A percentile compares a stretch with the other conserved stretches of the same genome.
Conservation (phyloP, 2,329 filamentous ascomycete species). For the Neobulgaria alba region DNA sequence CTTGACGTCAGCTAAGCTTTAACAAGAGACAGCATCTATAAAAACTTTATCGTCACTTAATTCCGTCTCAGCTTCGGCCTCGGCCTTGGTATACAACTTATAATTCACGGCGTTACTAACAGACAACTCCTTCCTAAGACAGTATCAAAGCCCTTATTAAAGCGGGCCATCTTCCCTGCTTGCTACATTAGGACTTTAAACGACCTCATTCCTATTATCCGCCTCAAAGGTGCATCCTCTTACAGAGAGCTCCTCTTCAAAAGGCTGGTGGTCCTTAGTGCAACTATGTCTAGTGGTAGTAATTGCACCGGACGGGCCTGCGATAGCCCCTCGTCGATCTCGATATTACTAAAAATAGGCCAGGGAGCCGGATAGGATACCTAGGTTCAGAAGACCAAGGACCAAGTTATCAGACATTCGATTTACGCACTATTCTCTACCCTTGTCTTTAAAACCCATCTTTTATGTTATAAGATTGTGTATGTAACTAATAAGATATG, state of each 20-base stretch:
- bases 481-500: too few relatives aligned
- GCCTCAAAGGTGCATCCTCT: not conserved
- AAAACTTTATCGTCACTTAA: not conserved
- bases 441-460: too few relatives aligned
- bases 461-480: too few relatives aligned
- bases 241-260: constrained; percentile 2
- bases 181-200: constrained; percentile 3
- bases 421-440: too few relatives aligned
- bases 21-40: not conserved
- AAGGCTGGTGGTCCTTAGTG: not conserved
- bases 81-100: constrained; percentile 6
- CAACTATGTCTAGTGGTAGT: not conserved
- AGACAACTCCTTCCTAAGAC: constrained; percentile 3
- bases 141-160: constrained; percentile 3
- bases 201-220: not conserved
- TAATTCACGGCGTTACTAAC: constrained; percentile 1
- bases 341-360: too few relatives aligned
- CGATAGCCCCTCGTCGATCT: too few relatives aligned
- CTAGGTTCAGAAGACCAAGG: too few relatives aligned
- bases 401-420: too few relatives aligned
- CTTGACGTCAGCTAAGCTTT: too few relatives aligned
- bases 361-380: too few relatives aligned
- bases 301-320: not conserved
- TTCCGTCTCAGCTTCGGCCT: not conserved
- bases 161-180: constrained; percentile 4